A percentile compares a stretch with the other conserved stretches of the same genome.
phyloP scores from a whole-genome alignment of 2,329 filamentous ascomycete species.

The Penicillium paneum region DNA sequence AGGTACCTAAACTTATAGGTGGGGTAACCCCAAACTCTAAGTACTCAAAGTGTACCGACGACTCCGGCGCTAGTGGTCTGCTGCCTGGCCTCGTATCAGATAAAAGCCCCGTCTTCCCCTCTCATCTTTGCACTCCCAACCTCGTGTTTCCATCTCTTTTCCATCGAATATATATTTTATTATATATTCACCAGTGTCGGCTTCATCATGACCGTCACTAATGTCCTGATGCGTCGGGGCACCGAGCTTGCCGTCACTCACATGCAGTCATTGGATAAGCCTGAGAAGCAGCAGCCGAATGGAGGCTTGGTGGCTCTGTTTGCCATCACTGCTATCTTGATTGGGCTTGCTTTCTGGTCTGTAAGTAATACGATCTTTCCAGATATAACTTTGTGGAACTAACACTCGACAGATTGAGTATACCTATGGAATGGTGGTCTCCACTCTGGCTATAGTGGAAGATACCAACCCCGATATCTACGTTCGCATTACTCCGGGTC shows the following conservation, averaged over 20 bases:
- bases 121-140: not conserved
- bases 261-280: slow-evolving; percentile 21
- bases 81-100: slow-evolving; percentile 10
- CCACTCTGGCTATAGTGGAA: slow-evolving; percentile 64
- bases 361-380: slow-evolving; percentile 23
- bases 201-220: slow-evolving; percentile 27
- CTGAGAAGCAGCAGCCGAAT: slow-evolving; percentile 20
- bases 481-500: slow-evolving; percentile 48
- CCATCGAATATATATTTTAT: not conserved
- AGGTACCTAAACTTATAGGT: not conserved
- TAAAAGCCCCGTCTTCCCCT: slow-evolving; percentile 4
- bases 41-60: slow-evolving; percentile 2
- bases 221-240: slow-evolving; percentile 37
- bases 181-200: not conserved
- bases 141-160: not conserved
- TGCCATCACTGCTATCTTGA: slow-evolving; percentile 26
- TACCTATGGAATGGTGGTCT: slow-evolving; percentile 58
- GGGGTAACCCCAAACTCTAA: not conserved
- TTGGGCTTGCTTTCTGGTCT: slow-evolving; percentile 23
- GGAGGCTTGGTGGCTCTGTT: slow-evolving; percentile 29
- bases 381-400: not conserved
- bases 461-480: slow-evolving; percentile 54
- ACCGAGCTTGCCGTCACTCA: slow-evolving; percentile 31
- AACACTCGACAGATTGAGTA: slow-evolving; percentile 49
- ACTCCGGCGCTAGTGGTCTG: slow-evolving; percentile 8